These are phyloP conservation scores for Xylaria sp. DNA, from an alignment of 2,329 filamentous ascomycete species.

Conservation along the genomic window DNA sequence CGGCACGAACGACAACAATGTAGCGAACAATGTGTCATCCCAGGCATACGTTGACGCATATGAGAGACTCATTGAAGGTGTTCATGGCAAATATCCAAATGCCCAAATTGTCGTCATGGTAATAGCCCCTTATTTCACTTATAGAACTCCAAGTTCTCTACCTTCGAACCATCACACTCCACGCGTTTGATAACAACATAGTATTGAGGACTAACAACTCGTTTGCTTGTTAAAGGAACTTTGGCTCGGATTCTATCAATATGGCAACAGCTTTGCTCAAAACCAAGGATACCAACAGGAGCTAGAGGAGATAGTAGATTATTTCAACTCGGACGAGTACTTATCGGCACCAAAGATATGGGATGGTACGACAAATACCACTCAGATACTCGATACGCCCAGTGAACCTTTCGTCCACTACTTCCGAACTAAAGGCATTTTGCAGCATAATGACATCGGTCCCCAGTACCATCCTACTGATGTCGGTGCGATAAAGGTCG, in stretches of 20 bases:
- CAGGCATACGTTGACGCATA: constrained; percentile 55
- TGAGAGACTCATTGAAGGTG: constrained; percentile 58
- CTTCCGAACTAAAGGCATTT: constrained; percentile 69
- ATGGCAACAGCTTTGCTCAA: constrained; percentile 63
- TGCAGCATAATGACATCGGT: constrained; percentile 71
- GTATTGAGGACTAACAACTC: background rate
- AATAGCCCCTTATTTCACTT: background rate
- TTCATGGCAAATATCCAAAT: constrained; percentile 59
- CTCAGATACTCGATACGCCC: constrained; percentile 47
- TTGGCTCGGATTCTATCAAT: constrained; percentile 64
- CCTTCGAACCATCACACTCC: background rate
- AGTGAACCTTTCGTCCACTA: constrained; percentile 64
- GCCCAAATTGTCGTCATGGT: constrained; percentile 60
- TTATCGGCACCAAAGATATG: constrained; percentile 54
- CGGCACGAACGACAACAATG: constrained; percentile 60
- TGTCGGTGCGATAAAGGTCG: constrained; percentile 69
- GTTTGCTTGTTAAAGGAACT: constrained; percentile 32
- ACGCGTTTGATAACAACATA: background rate
- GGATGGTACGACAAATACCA: constrained; percentile 55
- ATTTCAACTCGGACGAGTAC: constrained; percentile 62
- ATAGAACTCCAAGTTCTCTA: background rate
- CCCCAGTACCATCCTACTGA: constrained; percentile 70
- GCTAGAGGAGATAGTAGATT: constrained; percentile 61
- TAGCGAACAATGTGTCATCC: constrained; percentile 55
- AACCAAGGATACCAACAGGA: constrained; percentile 61